phyloP scores from a whole-genome alignment of 192 early-diverging fungal species.

The Chytriomyces hyalinus region DNA sequence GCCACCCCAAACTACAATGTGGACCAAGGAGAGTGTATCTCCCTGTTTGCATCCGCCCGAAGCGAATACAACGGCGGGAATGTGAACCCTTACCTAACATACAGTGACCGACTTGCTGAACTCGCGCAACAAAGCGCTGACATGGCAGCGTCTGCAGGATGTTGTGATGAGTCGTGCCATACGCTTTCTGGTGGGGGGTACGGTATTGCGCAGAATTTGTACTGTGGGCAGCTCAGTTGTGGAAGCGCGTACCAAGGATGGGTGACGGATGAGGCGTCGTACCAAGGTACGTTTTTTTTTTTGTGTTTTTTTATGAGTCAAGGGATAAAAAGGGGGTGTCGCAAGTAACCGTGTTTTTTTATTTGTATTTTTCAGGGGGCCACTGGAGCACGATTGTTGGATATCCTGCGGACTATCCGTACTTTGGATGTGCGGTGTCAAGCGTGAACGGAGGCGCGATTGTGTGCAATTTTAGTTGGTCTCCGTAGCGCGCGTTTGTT shows the following conservation, averaged over 20 bases:
- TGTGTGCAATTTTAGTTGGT: slow-evolving; percentile 22
- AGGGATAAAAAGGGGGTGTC: slow-evolving; percentile 15
- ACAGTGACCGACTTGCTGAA: not conserved
- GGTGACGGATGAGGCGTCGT: too few relatives aligned
- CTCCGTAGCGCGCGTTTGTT: not conserved
- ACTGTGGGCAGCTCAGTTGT: slow-evolving; percentile 5
- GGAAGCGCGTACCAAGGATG: slow-evolving; percentile 13
- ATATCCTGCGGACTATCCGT: slow-evolving; percentile 7
- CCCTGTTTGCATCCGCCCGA: slow-evolving; percentile 7
- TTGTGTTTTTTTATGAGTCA: not conserved
- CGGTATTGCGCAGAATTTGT: slow-evolving; percentile 21
- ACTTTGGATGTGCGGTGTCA: slow-evolving; percentile 18
- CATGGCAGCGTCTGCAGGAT: not conserved
- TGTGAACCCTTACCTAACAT: not conserved
- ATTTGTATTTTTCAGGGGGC: not conserved
- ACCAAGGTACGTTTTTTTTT: too few relatives aligned
- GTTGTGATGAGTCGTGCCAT: slow-evolving; percentile 29
- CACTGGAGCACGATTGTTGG: slow-evolving; percentile 21
- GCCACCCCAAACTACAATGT: not conserved
- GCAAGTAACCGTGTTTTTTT: too few relatives aligned
- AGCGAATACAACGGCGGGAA: not conserved
- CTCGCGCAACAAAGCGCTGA: slow-evolving; percentile 10
- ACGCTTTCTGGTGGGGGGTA: not conserved
- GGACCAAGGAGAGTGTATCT: slow-evolving; percentile 9
- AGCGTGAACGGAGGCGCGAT: not conserved